These are phyloP conservation scores for Persicaria tinctoria DNA, from an alignment of 148 eudicot genomes.

Conservation along the genomic window DNA sequence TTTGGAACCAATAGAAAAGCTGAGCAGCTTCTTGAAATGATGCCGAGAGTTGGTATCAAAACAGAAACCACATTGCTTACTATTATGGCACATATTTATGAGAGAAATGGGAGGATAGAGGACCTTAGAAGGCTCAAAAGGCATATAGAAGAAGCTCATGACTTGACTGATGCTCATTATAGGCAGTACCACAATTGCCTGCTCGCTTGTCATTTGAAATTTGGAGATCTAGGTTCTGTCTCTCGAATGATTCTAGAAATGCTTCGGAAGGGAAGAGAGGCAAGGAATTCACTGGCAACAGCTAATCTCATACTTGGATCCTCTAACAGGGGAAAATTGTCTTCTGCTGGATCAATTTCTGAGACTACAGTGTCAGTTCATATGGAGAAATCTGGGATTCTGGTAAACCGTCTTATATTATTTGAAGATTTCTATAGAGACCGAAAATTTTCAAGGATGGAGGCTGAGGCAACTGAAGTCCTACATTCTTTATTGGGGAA, in stretches of 20 bases:
- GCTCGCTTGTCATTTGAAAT: slow-evolving; percentile 74
- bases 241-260: slow-evolving; percentile 81
- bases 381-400: slow-evolving; percentile 15
- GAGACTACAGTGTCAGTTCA: slow-evolving; percentile 19
- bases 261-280: slow-evolving; percentile 83
- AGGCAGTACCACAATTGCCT: slow-evolving; percentile 74
- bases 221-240: slow-evolving; percentile 75
- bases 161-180: slow-evolving; percentile 55
- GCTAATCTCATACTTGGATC: slow-evolving; percentile 44
- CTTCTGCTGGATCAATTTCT: slow-evolving; percentile 14
- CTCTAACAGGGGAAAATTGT: slow-evolving; percentile 16
- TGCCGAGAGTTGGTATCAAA: slow-evolving; percentile 77
- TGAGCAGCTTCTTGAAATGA: slow-evolving; percentile 85
- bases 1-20: slow-evolving; percentile 73
- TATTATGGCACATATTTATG: slow-evolving; percentile 79
- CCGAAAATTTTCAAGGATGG: slow-evolving; percentile 49
- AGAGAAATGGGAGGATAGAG: slow-evolving; percentile 79
- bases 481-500: slow-evolving; percentile 35
- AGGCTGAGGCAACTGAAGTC: slow-evolving; percentile 48
- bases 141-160: slow-evolving; percentile 64
- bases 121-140: slow-evolving; percentile 83
- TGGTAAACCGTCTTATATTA: slow-evolving; percentile 23
- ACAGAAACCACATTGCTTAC: slow-evolving; percentile 56
- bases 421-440: slow-evolving; percentile 57
- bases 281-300: slow-evolving; percentile 64